Conservation (phyloP, 1,284 basidiomycete species). For the Schizophyllum amplum region DNA sequence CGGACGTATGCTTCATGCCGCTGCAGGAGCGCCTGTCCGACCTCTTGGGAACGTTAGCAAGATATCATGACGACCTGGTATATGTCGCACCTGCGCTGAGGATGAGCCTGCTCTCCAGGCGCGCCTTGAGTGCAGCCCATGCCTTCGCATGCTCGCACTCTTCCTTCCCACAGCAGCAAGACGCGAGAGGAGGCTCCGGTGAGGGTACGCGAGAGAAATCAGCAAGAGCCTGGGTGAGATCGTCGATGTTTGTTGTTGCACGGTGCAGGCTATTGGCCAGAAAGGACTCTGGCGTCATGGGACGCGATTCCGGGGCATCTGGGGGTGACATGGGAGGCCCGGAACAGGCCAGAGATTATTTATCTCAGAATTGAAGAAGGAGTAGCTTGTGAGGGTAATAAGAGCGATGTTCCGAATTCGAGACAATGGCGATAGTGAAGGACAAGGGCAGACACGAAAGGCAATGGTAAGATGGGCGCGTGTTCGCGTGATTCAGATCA, state of each 20-base stretch:
- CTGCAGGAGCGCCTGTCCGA: conserved; percentile 84
- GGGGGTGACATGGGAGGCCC: background rate
- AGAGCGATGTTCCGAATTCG: background rate
- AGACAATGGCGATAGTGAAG: background rate
- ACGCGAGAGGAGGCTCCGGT: conserved; percentile 46
- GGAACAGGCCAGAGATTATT: too few relatives aligned
- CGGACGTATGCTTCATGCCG: conserved; percentile 83
- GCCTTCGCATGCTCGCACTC: conserved; percentile 54
- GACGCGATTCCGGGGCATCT: conserved; percentile 16
- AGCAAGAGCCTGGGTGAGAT: conserved; percentile 61
- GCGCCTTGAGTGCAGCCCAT: conserved; percentile 62
- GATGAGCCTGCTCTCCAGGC: conserved; percentile 67
- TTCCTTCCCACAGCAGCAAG: conserved; percentile 61
- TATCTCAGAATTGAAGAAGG: background rate
- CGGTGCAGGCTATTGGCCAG: conserved; percentile 47
- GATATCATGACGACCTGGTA: conserved; percentile 1
- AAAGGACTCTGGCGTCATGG: conserved; percentile 48
- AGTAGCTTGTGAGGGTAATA: background rate
- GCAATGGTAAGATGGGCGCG: too few relatives aligned
- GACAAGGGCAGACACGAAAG: background rate
- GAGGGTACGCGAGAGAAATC: conserved; percentile 64
- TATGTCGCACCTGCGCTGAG: conserved; percentile 65
- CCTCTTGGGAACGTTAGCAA: conserved; percentile 43
- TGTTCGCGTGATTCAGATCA: background rate
- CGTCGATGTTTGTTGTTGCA: conserved; percentile 65